Conservation (phyloP, 2,329 filamentous ascomycete genomes). For the Aspergillus neotritici region DNA sequence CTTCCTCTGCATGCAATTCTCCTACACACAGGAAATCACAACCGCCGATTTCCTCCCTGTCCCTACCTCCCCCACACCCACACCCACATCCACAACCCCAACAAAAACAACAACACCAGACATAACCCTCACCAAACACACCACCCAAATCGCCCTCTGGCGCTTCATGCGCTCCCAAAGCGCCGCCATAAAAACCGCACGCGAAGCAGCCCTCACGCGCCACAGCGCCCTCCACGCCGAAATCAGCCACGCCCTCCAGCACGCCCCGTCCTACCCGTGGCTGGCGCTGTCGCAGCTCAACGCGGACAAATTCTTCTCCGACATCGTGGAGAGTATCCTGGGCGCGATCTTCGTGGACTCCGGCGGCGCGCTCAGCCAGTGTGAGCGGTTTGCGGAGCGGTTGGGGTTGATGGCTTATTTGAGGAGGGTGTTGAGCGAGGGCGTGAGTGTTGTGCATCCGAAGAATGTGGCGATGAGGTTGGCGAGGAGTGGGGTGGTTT, state of each 20-base stretch:
- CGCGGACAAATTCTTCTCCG: slow-evolving; percentile 72
- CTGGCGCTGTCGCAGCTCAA: slow-evolving; percentile 58
- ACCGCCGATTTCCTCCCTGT: slow-evolving; percentile 4
- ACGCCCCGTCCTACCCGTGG: slow-evolving; percentile 67
- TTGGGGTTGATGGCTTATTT: slow-evolving; percentile 63
- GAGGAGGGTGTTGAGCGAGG: slow-evolving; percentile 52
- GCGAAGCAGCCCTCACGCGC: slow-evolving; percentile 35
- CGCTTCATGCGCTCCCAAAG: slow-evolving; percentile 56
- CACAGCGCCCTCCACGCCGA: slow-evolving; percentile 42
- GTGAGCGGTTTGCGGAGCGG: slow-evolving; percentile 54
- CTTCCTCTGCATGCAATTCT: slow-evolving; percentile 62
- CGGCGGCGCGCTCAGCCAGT: slow-evolving; percentile 54
- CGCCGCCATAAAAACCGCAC: slow-evolving; percentile 9
- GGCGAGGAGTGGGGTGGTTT: slow-evolving; percentile 31
- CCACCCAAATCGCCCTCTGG: slow-evolving; percentile 51
- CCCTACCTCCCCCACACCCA: no score
- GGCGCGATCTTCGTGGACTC: slow-evolving; percentile 82
- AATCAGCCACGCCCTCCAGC: slow-evolving; percentile 49
- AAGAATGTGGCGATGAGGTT: slow-evolving; percentile 64
- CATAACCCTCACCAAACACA: no score
- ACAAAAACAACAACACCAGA: no score
- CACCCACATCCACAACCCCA: no score
- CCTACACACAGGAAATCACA: slow-evolving; percentile 10
- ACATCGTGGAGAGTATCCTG: slow-evolving; percentile 73
- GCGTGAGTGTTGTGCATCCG: slow-evolving; percentile 54